Conservation (phyloP, 2,329 filamentous ascomycete genomes). For the Aspergillus tamarii region DNA sequence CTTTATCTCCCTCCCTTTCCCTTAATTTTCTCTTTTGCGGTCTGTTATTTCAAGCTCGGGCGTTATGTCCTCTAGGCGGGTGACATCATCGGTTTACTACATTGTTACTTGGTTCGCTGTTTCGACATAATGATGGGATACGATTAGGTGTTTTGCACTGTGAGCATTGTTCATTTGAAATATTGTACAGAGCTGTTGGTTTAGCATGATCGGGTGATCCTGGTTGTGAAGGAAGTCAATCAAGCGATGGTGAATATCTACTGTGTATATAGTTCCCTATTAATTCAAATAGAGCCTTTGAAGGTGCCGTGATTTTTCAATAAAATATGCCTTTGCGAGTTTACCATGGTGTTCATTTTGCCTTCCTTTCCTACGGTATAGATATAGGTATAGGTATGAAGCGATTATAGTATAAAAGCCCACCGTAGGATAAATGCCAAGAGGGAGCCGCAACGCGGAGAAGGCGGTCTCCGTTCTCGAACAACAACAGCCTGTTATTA, state of each 20-base stretch:
- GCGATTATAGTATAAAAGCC: too few species aligned
- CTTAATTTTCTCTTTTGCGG: slow-evolving; percentile 18
- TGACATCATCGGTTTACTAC: slow-evolving; percentile 19
- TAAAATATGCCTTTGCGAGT: not conserved
- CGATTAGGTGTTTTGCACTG: slow-evolving; percentile 27
- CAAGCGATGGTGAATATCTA: not conserved
- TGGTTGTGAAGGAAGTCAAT: not conserved
- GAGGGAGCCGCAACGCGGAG: slow-evolving; percentile 17
- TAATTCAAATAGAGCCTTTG: slow-evolving; percentile 3
- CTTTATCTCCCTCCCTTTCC: slow-evolving; percentile 18
- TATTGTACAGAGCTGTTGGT: slow-evolving; percentile 8
- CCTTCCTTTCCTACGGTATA: too few species aligned
- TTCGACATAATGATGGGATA: slow-evolving; percentile 38
- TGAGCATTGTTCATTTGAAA: slow-evolving; percentile 9
- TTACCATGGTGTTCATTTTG: not conserved
- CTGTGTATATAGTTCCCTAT: slow-evolving; percentile 10
- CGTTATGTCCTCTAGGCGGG: slow-evolving; percentile 24
- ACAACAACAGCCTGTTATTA: not conserved
- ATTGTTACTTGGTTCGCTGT: slow-evolving; percentile 18
- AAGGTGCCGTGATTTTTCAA: not conserved
- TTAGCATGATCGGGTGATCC: not conserved
- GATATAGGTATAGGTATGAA: too few species aligned
- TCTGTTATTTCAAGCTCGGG: slow-evolving; percentile 29
- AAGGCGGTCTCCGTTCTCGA: slow-evolving; percentile 15
- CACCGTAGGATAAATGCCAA: not conserved